Base-by-base conservation (phyloP, 495 filamentous ascomycete genomes). In the Astrothelium subdiscretum region DNA sequence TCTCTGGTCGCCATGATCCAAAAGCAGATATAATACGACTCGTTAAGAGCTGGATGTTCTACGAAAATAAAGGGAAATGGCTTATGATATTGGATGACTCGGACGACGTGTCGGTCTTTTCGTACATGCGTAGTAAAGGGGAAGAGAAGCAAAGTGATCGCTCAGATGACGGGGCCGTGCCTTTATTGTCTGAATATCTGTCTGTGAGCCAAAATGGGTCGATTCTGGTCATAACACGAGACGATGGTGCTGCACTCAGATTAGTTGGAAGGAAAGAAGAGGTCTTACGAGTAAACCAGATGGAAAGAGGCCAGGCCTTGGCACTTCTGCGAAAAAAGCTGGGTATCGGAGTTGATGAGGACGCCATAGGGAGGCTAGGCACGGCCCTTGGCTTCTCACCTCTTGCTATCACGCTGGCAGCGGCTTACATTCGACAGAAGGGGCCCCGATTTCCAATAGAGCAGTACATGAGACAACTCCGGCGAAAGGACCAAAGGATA, bases 371-470 rank as follows among this genome's bases (percentile, higher is more conserved):
- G 51, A 54, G 72, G 26, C 72, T 81, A 1, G 65, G 71, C 12
- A 59, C 60, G 27, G 71, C 67, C 22, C 73, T 82, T 2, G 78
- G 78, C 13, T 73, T 61, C 48, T 71, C 82, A 62, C 78, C 80
- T n/a, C 75, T 82, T n/a, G 78, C 79, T 2, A 80, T 82, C 38
- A 70, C 69, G 13, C 78, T 82, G 66, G 78, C 78, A 3, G 76
- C 78, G 6, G 72, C 71, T 1, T 82, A 77, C 64, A 80, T 83
- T 57, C 62, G 12, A 18, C 62, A 70, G 35, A 63, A 65, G 24
- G 59, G 62, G 3, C 67, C 69, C 2, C 64, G 75, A 3, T 67
- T 31, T 63, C 72, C 73, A 0, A 58, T 78, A 26, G 32, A 35
- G 60, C 58, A 70, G 57, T 79, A 79, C 62, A 44, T 79, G 1